Percentiles rank a stretch among this genome's conserved stretches.
These are phyloP conservation scores for Meyerozyma sp. DNA, from an alignment of 1,139 yeast genomes.

Conservation along the genomic window DNA sequence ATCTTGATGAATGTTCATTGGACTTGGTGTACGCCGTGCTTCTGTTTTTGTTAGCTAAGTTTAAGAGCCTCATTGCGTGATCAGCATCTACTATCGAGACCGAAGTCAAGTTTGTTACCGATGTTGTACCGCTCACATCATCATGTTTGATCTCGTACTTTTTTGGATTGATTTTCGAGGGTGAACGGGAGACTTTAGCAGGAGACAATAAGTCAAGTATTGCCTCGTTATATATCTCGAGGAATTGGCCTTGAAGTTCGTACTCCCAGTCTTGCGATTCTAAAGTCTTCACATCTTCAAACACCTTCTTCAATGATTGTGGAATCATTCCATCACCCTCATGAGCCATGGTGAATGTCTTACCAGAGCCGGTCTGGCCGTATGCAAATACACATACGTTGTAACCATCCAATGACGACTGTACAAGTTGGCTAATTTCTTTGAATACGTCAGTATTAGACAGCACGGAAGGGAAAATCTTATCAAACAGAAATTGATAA, in stretches of 20 bases:
- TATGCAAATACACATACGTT: slow-evolving; percentile 94
- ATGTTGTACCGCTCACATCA: slow-evolving; percentile 44
- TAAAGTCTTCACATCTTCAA: slow-evolving; percentile 49
- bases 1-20: slow-evolving; percentile 71
- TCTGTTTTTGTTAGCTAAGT: slow-evolving; percentile 54
- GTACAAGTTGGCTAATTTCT: slow-evolving; percentile 83
- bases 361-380: slow-evolving; percentile 98
- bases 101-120: slow-evolving; percentile 54
- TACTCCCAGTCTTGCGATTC: slow-evolving; percentile 62
- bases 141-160: slow-evolving; percentile 78
- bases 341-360: slow-evolving; percentile 85
- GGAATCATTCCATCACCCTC: slow-evolving; percentile 78
- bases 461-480: slow-evolving; percentile 55
- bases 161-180: slow-evolving; percentile 13
- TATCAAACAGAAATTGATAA: slow-evolving; percentile 67
- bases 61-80: slow-evolving; percentile 48
- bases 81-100: slow-evolving; percentile 42
- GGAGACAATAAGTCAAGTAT: slow-evolving; percentile 22
- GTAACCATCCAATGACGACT: slow-evolving; percentile 84
- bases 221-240: slow-evolving; percentile 38
- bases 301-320: slow-evolving; percentile 67
- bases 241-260: slow-evolving; percentile 65
- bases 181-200: slow-evolving; percentile 1
- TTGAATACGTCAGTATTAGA: slow-evolving; percentile 65
- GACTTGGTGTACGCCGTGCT: slow-evolving; percentile 80